Evolutionary conservation across 2,329 filamentous ascomycete genomes (phyloP).

Genomic region (Aaosphaeria arxii): DNA sequence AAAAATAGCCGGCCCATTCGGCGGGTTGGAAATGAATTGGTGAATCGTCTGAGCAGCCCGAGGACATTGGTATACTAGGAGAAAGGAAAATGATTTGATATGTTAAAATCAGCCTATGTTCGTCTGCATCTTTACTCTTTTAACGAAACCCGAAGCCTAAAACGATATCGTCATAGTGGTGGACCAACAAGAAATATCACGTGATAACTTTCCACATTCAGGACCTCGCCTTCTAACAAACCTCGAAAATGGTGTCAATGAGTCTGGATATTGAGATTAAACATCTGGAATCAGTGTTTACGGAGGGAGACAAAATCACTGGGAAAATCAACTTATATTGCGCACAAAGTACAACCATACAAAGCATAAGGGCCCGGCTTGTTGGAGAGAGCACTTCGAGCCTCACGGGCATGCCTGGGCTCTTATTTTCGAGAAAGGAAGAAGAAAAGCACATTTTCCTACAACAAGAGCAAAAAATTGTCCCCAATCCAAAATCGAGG

Average conservation of each 20-base stretch:
- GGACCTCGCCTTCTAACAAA: not conserved
- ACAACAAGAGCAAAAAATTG: conserved; percentile 1
- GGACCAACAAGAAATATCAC: too few species aligned
- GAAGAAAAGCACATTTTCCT: not conserved
- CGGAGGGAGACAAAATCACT: not conserved
- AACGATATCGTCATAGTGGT: too few species aligned
- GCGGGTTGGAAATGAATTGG: too few species aligned
- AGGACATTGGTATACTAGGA: too few species aligned
- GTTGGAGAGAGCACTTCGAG: not conserved
- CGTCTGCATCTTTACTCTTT: too few species aligned
- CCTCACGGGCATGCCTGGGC: not conserved
- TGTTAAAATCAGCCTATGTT: too few species aligned
- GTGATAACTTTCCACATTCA: too few species aligned
- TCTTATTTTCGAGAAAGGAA: not conserved
- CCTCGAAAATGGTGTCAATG: not conserved
- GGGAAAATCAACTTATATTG: not conserved
- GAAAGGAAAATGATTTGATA: too few species aligned
- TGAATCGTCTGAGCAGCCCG: too few species aligned
- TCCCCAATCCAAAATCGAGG: conserved; percentile 1
- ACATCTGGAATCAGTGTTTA: not conserved
- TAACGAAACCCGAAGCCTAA: too few species aligned
- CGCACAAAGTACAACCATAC: not conserved
- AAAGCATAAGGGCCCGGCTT: not conserved
- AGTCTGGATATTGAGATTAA: not conserved
- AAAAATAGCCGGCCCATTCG: too few species aligned